These are phyloP conservation scores for Xerocomus brunneocitrinus DNA, from an alignment of 768 basidiomycete species.

Conservation along the genomic window DNA sequence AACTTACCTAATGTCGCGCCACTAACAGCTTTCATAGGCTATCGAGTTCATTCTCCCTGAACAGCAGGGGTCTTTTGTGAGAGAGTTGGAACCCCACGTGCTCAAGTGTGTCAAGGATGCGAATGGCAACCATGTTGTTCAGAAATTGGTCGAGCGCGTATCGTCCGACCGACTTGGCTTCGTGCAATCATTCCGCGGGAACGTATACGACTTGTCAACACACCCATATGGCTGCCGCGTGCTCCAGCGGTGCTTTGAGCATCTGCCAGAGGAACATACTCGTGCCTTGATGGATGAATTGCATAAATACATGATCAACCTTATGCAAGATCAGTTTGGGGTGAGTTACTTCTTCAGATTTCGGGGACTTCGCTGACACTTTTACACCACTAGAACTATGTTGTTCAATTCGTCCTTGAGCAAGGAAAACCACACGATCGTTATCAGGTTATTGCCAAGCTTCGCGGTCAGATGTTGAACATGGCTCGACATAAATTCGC, in stretches of 20 bases:
- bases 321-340: constrained; percentile 92
- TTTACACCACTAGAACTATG: constrained; percentile 68
- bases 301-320: constrained; percentile 57
- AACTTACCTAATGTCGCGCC: not conserved
- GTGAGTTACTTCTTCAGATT: constrained; percentile 40
- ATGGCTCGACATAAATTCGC: constrained; percentile 90
- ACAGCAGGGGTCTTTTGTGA: constrained; percentile 71
- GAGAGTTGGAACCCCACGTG: constrained; percentile 75
- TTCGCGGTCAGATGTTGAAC: constrained; percentile 72
- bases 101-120: constrained; percentile 84
- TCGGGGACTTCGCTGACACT: constrained; percentile 3
- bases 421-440: constrained; percentile 70
- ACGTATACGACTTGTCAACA: constrained; percentile 75
- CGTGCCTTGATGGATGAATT: constrained; percentile 79
- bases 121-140: constrained; percentile 94
- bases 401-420: constrained; percentile 89
- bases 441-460: constrained; percentile 55
- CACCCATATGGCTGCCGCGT: constrained; percentile 96
- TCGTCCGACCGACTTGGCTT: constrained; percentile 73
- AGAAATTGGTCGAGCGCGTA: constrained; percentile 83
- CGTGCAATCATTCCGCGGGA: constrained; percentile 68
- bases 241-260: constrained; percentile 87
- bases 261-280: constrained; percentile 64
- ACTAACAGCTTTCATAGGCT: constrained; percentile 47
- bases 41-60: constrained; percentile 77